Percentiles rank a stretch among this genome's conserved stretches.
Conservation (phyloP, 2,329 filamentous ascomycete genomes). For the Xenoacremonium recifei region DNA sequence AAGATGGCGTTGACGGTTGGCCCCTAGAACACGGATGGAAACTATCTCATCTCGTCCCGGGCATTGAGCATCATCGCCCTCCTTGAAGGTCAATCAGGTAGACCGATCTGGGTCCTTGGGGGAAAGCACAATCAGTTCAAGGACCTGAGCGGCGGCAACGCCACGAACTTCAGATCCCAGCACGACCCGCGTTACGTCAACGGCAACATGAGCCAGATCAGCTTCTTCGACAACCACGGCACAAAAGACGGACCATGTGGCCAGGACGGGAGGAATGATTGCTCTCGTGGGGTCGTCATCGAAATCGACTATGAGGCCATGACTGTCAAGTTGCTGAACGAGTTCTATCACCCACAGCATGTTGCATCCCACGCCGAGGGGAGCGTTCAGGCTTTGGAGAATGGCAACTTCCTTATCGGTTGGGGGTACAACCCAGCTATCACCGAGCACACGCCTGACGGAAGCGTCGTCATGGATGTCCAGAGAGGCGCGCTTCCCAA, state of each 20-base stretch:
- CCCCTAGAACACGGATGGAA: constrained; percentile 25
- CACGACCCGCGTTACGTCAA: constrained; percentile 49
- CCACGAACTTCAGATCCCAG: constrained; percentile 39
- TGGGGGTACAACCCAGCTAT: constrained; percentile 54
- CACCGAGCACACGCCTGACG: constrained; percentile 38
- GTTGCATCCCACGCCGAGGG: constrained; percentile 50
- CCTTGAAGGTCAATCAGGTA: constrained; percentile 25
- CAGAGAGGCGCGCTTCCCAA: constrained; percentile 41
- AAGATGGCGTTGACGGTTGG: too few relatives aligned
- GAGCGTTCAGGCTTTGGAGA: constrained; percentile 50
- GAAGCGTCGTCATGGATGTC: constrained; percentile 35
- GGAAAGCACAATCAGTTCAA: constrained; percentile 31
- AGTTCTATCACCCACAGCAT: constrained; percentile 49
- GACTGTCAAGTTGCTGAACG: constrained; percentile 46
- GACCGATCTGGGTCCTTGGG: constrained; percentile 33
- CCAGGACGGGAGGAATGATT: constrained; percentile 5
- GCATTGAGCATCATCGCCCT: constrained; percentile 29
- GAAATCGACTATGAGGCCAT: constrained; percentile 43
- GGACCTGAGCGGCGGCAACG: constrained; percentile 31
- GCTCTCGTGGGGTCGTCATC: constrained; percentile 29
- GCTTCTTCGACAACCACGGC: constrained; percentile 52
- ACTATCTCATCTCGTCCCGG: constrained; percentile 34
- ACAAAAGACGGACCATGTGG: constrained; percentile 13
- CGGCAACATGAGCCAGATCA: constrained; percentile 45
- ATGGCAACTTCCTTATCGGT: constrained; percentile 54